Base-by-base conservation (phyloP, 2,329 filamentous ascomycete genomes). In the Colletotrichum kahawae region DNA sequence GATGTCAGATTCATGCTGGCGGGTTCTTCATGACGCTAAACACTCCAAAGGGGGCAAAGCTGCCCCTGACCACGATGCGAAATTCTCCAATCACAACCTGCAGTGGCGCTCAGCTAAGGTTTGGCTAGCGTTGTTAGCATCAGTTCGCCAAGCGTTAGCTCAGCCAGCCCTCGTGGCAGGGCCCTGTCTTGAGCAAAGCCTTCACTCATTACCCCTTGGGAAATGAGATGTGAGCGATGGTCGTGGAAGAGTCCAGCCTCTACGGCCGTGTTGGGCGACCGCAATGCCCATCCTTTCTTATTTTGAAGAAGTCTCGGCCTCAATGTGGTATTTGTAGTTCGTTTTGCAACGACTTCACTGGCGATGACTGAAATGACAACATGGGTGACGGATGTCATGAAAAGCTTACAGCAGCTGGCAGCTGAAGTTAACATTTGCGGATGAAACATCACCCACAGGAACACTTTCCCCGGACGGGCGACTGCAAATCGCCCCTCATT, bases 121-220 rank as follows among this genome's bases (percentile, higher is more conserved):
- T 75, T 54, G 62, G 56, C 68, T 71, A 75, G 38, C 27, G 14
- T 6, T 34, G 16, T 43, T 75, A 29, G 72, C 56, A 71, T 38
- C 38, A 27, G 67, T 54, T 71, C 71, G 67, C 38, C 24, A 38
- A 66, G 24, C 31, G n/a, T 21, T 66, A 71, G 60, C 38, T 62
- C 54, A 66, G 51, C 43, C 63, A 62, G 69, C 21, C 69, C 73
- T 67, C 72, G 68, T 71, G 71, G 71, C 67, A 71, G 54, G 48
- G 54, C 36, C 62, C 38, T 48, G 36, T 18, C 18, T 10, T 60
- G 33, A n/a, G 33, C 29, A 31, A 21, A 12, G 36, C 21, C n/a
- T 65, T 48, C 31, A 21, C 21, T 51, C 43, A 51, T 51, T 2
- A 21, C 10, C 36, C 24, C 62, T 27, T 21, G 29, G 24, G 36